phyloP scores from a whole-genome alignment of 192 early-diverging fungal genomes.

The Backusella westeae region DNA sequence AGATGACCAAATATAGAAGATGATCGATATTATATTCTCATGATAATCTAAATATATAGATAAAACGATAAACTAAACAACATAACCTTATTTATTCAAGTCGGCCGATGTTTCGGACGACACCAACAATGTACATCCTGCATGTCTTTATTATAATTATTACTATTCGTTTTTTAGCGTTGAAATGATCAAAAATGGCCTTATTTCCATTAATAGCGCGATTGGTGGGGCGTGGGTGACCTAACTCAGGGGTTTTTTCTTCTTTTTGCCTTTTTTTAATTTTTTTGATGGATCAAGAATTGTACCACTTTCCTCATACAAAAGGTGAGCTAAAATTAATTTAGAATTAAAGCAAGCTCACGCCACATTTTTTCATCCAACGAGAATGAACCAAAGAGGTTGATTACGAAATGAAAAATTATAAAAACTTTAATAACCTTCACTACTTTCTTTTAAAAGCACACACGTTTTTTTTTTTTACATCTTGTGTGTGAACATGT shows the following conservation, averaged over 20 bases:
- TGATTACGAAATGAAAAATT: slow-evolving; percentile 3
- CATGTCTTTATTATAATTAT: not conserved
- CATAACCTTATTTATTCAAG: not conserved
- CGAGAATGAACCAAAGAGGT: not conserved
- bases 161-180: not conserved
- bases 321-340: not conserved
- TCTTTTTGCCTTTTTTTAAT: not conserved
- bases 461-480: not conserved
- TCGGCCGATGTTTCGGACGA: not conserved
- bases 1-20: slow-evolving; percentile 1
- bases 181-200: not conserved
- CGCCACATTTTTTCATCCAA: slow-evolving; percentile 18
- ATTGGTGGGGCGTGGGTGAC: not conserved
- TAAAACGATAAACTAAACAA: not conserved
- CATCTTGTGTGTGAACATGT: not conserved
- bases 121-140: not conserved
- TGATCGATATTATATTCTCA: not conserved
- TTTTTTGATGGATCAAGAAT: slow-evolving; percentile 7
- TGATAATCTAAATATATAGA: not conserved
- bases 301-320: not conserved
- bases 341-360: slow-evolving; percentile 15
- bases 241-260: not conserved
- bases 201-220: slow-evolving; percentile 6
- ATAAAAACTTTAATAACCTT: not conserved
- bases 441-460: not conserved